Conservation (phyloP, 495 filamentous ascomycete species). For the Xylaria scruposa region DNA sequence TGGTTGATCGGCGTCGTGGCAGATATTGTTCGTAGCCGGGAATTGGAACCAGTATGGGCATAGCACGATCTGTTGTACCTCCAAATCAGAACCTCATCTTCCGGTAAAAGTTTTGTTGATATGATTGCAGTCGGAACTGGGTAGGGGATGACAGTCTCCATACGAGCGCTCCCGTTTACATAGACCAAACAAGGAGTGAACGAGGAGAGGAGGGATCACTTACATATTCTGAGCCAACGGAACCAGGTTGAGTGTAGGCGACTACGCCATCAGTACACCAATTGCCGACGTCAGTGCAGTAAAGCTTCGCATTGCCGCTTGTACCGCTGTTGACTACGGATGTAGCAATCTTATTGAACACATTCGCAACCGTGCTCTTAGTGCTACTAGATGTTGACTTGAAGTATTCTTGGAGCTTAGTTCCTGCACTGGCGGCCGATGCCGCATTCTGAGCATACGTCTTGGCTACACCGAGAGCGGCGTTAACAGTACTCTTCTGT, state of each 20-base stretch:
- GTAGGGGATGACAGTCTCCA: not conserved
- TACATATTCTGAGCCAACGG: not conserved
- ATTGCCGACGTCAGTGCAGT: slow-evolving; percentile 12
- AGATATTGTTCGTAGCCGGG: not conserved
- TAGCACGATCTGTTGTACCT: not conserved
- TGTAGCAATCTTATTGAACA: slow-evolving; percentile 16
- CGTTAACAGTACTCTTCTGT: not conserved
- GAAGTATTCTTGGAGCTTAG: slow-evolving; percentile 16
- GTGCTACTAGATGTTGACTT: slow-evolving; percentile 11
- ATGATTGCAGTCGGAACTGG: not conserved
- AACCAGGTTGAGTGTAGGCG: not conserved
- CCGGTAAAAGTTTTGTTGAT: no score
- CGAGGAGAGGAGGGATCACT: not conserved
- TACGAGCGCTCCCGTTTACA: not conserved
- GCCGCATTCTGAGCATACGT: not conserved
- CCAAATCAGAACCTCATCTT: not conserved
- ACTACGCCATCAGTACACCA: slow-evolving; percentile 2
- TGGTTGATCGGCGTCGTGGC: slow-evolving; percentile 11
- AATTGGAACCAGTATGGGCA: slow-evolving; percentile 14
- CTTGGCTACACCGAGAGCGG: slow-evolving; percentile 4
- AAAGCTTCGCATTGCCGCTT: slow-evolving; percentile 14
- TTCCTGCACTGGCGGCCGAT: slow-evolving; percentile 1
- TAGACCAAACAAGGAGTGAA: not conserved
- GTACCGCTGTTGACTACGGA: slow-evolving; percentile 1
- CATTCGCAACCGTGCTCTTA: slow-evolving; percentile 3